Evolutionary conservation across 1,284 basidiomycete species (phyloP), one percentile per base, ranked within the genome.

Genomic region (Mrakiaceae sp.): DNA sequence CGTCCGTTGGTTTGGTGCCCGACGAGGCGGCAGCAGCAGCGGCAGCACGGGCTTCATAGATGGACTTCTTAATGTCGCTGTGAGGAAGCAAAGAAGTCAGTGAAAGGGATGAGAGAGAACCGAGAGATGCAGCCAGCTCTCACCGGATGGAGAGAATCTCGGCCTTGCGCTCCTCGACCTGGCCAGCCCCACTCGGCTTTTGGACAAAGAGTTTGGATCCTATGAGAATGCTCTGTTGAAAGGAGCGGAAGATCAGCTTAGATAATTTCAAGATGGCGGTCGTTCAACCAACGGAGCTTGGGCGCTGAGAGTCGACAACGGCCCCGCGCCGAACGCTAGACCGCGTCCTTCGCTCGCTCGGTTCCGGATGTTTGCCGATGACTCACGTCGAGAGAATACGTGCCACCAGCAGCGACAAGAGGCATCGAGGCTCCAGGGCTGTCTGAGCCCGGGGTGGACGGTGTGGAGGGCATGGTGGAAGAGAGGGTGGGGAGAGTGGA

Each of bases 121-220:
- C 27, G 27, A 27, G 27, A 27, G 27, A 27, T 27, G 27, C 27
- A 27, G 27, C 27, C 27, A 27, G 27, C 27, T 27, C 27, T 27
- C 27, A 87, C 0, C 93, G 86, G 66, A 94, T 92, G 56, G 90
- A 94, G 12, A 97, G 81, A 68, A 97, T 87, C 78, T 97, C 93
- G 14, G 92, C 94, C 66, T 91, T 85, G 64, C 93, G 87, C 72
- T 95, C 88, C 77, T 95, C 90, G 55, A 80, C 79, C 70, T 84
- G 80, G 40, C 87, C 88, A 70, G 86, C 85, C 50, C 84, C 77
- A 48, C 83, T 82, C 65, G 87, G 86, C 70, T 93, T 87, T 63
- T 83, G 83, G 69, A 94, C 89, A 78, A 87, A 92, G 74, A 97
- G 83, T 79, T 95, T 95, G 79, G 92, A 95, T 66, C 93, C 93